Evolutionary conservation across 306 rosid genomes (phyloP), one percentile per base, ranked within the genome.

Genomic region (Quercus wislizeni): DNA sequence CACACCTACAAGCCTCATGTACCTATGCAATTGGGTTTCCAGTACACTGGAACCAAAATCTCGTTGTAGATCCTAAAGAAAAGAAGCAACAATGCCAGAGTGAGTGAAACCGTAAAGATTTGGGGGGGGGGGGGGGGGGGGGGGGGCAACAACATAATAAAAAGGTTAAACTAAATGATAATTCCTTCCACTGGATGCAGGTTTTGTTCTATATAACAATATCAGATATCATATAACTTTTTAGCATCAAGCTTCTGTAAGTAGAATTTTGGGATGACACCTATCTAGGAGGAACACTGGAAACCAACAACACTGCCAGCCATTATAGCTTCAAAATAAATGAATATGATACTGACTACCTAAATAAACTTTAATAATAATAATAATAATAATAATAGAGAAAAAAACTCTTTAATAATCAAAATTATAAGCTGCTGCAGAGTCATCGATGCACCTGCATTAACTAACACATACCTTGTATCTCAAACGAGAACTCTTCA

Each of bases 21-120:
- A 96, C 76, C 81, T 83, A 73, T 46, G 88, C 93, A 93, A 73
- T 88, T 86, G 97, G 31, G 81, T 51, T 73, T 93, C 96, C 90
- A 93, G 78, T 74, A 76, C 79, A 52, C 79, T 23, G 0, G 88
- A 81, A 79, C 77, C 80, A 79, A 87, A 55, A 70, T 79, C 88
- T 69, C 19, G 78, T 79, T 49, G 91, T 69, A 96, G 72, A 78
- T 96, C 94, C 98, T 93, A 76, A 82, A 57, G 68, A 76, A 21
- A 74, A 41, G 55, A 84, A 85, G 78, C 15, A 55, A 59, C 13
- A 59, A 59, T 73, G 31, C 30, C 13, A 33, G 31, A 70, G 76
- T 59, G 28, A 51, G 72, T 55, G 51, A 76, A 85, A 69, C 20
- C 67, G 70, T 2, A 56, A 38, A 20, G 19, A 31, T 33, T 5